Base-by-base conservation (phyloP, 805 yeast genomes). In the Saccharomycopsis capsularis region DNA sequence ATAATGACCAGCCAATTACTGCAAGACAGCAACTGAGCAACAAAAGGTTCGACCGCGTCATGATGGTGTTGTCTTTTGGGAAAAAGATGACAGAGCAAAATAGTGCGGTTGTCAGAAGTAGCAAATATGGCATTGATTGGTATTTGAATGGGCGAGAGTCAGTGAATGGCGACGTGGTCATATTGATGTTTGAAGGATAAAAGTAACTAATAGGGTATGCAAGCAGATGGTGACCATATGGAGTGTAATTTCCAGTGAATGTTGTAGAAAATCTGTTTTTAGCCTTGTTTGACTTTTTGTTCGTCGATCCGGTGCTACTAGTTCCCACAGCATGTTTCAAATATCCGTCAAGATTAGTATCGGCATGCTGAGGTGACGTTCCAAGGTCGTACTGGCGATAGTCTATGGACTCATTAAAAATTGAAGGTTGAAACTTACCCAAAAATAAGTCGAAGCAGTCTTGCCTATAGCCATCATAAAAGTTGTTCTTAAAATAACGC, bases 391-490 rank as follows among this genome's bases (percentile, higher is more conserved):
- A 27, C 9, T 21, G 16, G 4, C 25, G 21, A n/a, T 38, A 36
- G 21, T 48, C 48, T 4, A 39, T 43, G 9, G 27, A 7, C 5
- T 39, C 42, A 18, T 30, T 39, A 16, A 40, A 46, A 15, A 42
- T 16, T 19, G 46, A 25, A 21, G 54, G 55, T 21, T 45, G 42
- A 61, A 76, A 84, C 47, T 77, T 78, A 27, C 98, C 98, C 56
- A 90, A 70, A 59, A 90, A 81, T 60, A 91, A 71, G 64, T 91
- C 97, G 67, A 72, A 91, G 2, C 95, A 82, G 63, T 91, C 99
- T 67, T 91, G 99, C 65, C 99, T 81, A 38, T 82, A 78, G 2
- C 99, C 99, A 68, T 91, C 99, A 39, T 68, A 70, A 57, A 81
- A 81, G 66, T 93, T 91, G 68, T 91, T 91, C 62, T 76, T 81